Percentiles rank a stretch among this genome's conserved stretches.
phyloP scores from a whole-genome alignment of 2,329 filamentous ascomycete species.

The Orbilia quercus region DNA sequence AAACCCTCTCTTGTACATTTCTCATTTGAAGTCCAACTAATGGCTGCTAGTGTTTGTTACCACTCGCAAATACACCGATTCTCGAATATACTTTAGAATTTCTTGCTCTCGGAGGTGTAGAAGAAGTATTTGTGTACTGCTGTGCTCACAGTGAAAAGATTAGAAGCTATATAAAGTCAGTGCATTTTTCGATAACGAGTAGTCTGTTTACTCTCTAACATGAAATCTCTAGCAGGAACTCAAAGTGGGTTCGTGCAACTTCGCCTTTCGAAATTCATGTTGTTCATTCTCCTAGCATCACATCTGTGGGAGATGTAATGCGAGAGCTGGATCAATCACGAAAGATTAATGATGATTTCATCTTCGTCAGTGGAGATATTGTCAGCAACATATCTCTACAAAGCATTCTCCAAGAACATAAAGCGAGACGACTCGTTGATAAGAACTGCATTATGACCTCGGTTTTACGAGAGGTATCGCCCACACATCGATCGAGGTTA shows the following conservation, averaged over 20 bases:
- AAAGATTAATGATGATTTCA: slow-evolving; percentile 87
- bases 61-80: slow-evolving; percentile 89
- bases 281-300: slow-evolving; percentile 85
- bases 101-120: slow-evolving; percentile 92
- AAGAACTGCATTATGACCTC: slow-evolving; percentile 99
- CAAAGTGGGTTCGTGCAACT: slow-evolving; percentile 78
- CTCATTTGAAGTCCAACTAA: neutral
- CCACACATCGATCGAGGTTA: slow-evolving; percentile 79
- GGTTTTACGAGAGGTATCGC: slow-evolving; percentile 81
- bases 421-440: slow-evolving; percentile 81
- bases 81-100: slow-evolving; percentile 99
- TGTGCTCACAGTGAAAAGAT: slow-evolving; percentile 87
- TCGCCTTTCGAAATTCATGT: slow-evolving; percentile 80
- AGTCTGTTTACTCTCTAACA: neutral
- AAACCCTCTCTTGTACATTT: slow-evolving; percentile 62
- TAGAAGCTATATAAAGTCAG: slow-evolving; percentile 81
- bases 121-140: slow-evolving; percentile 92
- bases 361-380: slow-evolving; percentile 91
- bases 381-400: slow-evolving; percentile 91
- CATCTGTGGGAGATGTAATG: slow-evolving; percentile 91
- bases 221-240: slow-evolving; percentile 67
- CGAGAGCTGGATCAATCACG: slow-evolving; percentile 89
- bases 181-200: neutral
- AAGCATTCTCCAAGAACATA: slow-evolving; percentile 79
- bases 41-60: slow-evolving; percentile 80